Evolutionary conservation across 2,329 filamentous ascomycete genomes (phyloP), one percentile per base, ranked within the genome.

Genomic region (Neurospora sp.): DNA sequence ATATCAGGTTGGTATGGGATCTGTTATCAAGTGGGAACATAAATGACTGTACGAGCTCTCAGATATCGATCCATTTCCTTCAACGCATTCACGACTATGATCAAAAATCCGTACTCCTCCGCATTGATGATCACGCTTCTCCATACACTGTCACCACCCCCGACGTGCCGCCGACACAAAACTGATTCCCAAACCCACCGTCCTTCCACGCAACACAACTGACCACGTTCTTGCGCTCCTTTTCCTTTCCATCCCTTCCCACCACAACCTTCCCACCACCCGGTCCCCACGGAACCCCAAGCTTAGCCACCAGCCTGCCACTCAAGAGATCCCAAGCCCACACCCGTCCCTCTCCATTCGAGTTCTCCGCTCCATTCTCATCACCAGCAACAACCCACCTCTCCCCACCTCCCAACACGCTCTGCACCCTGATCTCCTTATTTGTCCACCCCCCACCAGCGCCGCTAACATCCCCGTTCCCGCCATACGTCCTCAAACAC

Each of bases 321-420:
- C 86, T 90, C 69, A 97, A 78, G 23, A 97, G 82, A 81, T 97
- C 93, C 95, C 95, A 98, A 1, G 89, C 92, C 82, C 90, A 90
- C 8, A 93, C 80, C 76, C 84, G 84, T 2, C 91, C 91, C 72
- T 90, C 83, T 33, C 52, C 52, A 33, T 62, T 62, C 28, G 23
- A 33, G 23, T 62, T 33, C 15, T 28, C 28, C 52, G 52, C 23
- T 17, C 52, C 52, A 2, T 81, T 81, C 80, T 97, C 94, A 76
- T 93, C 93, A 8, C 95, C 95, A 68, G 89, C 91, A 3, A 97
- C 76, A 1, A 96, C 92, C 67, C 91, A 90, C 71, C 87, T 89
- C 80, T 97, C 95, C 73, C 87, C 89, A 38, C 88, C 85, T 0
- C 92, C 94, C 70, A 97, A 82, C 4, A 92, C 84, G 46, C 90